These are phyloP conservation scores for Clitopilus hobsonii DNA, from an alignment of 768 basidiomycete genomes.

Conservation along the genomic window DNA sequence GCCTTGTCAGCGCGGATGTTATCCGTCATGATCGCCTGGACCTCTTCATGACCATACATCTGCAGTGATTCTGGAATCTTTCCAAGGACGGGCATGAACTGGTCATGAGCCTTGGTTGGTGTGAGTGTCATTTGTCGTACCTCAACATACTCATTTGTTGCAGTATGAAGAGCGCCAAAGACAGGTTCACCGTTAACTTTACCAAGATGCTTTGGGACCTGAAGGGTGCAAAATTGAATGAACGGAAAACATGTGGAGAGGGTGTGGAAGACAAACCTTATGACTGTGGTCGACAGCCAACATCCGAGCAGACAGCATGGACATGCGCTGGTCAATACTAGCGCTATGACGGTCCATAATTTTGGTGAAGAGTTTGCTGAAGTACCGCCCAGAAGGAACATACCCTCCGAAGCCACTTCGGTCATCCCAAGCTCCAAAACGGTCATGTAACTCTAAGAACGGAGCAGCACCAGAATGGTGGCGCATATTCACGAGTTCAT, in stretches of 20 bases:
- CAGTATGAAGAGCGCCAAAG: slow-evolving; percentile 20
- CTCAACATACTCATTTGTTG: slow-evolving; percentile 23
- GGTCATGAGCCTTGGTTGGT: slow-evolving; percentile 25
- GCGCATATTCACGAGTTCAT: slow-evolving; percentile 3
- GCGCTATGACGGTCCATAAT: slow-evolving; percentile 16
- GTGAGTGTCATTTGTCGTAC: slow-evolving; percentile 17
- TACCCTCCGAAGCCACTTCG: slow-evolving; percentile 14
- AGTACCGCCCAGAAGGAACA: slow-evolving; percentile 15
- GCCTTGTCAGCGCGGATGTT: slow-evolving; percentile 21
- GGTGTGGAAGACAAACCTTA: slow-evolving; percentile 13
- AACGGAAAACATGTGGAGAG: not conserved
- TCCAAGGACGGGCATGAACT: slow-evolving; percentile 20
- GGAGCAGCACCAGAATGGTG: not conserved
- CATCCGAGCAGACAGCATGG: slow-evolving; percentile 14
- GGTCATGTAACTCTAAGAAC: slow-evolving; percentile 3
- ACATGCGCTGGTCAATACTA: slow-evolving; percentile 19
- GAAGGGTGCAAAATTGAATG: not conserved
- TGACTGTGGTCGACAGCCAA: slow-evolving; percentile 20
- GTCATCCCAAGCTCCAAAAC: not conserved
- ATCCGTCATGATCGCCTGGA: slow-evolving; percentile 23
- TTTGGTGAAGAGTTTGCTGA: slow-evolving; percentile 18
- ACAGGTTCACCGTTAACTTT: slow-evolving; percentile 19
- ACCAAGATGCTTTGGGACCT: slow-evolving; percentile 22
- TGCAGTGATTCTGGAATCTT: slow-evolving; percentile 18
- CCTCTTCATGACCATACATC: slow-evolving; percentile 20